phyloP scores from a whole-genome alignment of 83 land plant species.

The Larix sibirica region DNA sequence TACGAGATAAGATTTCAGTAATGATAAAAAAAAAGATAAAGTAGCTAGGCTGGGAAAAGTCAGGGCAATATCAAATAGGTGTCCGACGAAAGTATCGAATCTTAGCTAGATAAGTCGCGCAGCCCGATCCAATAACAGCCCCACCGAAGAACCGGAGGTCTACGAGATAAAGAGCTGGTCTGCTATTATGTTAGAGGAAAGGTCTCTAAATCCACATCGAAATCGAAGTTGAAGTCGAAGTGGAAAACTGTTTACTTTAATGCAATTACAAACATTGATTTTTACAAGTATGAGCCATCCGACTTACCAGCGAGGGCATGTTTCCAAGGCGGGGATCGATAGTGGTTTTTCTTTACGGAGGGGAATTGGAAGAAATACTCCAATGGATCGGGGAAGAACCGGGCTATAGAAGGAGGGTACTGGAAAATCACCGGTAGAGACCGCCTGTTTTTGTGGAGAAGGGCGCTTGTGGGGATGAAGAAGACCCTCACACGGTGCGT shows the following conservation, averaged over 20 bases:
- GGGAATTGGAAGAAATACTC: constrained; percentile 35
- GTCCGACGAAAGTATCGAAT: too few species aligned
- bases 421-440: constrained; percentile 70
- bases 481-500: constrained; percentile 38
- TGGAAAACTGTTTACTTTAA: neutral
- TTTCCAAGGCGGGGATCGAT: constrained; percentile 23
- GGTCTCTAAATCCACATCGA: neutral
- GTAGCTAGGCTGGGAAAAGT: too few species aligned
- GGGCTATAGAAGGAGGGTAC: constrained; percentile 41
- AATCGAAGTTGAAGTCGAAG: neutral
- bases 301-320: constrained; percentile 6
- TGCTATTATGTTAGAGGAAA: constrained; percentile 4
- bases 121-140: too few species aligned
- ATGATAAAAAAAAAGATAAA: too few species aligned
- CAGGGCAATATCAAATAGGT: too few species aligned
- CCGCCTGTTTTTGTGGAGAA: constrained; percentile 8
- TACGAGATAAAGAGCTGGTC: neutral
- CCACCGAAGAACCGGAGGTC: too few species aligned
- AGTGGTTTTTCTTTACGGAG: constrained; percentile 54
- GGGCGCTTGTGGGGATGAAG: constrained; percentile 33
- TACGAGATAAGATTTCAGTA: too few species aligned
- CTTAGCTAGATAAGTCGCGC: too few species aligned
- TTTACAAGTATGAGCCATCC: constrained; percentile 13
- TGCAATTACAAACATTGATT: neutral
- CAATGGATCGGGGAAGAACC: constrained; percentile 31